Conservation (phyloP, 208 protist species). For the Leishmania tarentolae region DNA sequence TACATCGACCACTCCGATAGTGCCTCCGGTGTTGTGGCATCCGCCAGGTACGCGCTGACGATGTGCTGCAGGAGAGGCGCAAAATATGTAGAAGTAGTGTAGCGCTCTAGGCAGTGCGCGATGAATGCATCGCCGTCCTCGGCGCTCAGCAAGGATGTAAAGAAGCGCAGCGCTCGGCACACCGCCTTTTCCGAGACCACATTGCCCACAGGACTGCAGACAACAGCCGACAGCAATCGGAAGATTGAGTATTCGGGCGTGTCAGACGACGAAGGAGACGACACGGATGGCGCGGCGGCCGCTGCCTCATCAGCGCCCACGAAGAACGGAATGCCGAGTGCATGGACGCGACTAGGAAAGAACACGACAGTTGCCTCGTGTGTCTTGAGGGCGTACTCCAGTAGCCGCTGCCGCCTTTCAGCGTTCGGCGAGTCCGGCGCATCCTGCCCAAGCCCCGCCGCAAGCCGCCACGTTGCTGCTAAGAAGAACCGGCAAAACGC, state of each 20-base stretch:
- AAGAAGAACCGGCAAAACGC: conserved; percentile 66
- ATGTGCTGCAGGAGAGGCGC: conserved; percentile 43
- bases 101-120: conserved; percentile 20
- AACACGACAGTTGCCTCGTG: conserved; percentile 44
- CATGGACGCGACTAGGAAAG: conserved; percentile 49
- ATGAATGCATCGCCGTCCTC: conserved; percentile 66
- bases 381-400: conserved; percentile 79
- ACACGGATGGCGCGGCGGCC: background rate
- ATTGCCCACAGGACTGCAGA: conserved; percentile 36
- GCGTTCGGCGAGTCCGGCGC: conserved; percentile 5
- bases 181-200: conserved; percentile 63
- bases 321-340: conserved; percentile 54
- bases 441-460: conserved; percentile 21
- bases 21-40: conserved; percentile 32
- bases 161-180: conserved; percentile 59
- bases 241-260: conserved; percentile 21
- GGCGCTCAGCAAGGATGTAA: conserved; percentile 39
- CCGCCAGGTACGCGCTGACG: conserved; percentile 57
- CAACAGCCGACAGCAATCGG: conserved; percentile 27
- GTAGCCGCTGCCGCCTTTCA: conserved; percentile 36
- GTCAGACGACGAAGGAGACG: background rate
- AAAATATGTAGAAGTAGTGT: conserved; percentile 16
- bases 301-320: conserved; percentile 1
- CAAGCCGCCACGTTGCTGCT: conserved; percentile 47
- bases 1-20: conserved; percentile 47